These are phyloP conservation scores for Acanthamoeba lugdunensis DNA, from an alignment of 208 protist genomes.

Conservation along the genomic window DNA sequence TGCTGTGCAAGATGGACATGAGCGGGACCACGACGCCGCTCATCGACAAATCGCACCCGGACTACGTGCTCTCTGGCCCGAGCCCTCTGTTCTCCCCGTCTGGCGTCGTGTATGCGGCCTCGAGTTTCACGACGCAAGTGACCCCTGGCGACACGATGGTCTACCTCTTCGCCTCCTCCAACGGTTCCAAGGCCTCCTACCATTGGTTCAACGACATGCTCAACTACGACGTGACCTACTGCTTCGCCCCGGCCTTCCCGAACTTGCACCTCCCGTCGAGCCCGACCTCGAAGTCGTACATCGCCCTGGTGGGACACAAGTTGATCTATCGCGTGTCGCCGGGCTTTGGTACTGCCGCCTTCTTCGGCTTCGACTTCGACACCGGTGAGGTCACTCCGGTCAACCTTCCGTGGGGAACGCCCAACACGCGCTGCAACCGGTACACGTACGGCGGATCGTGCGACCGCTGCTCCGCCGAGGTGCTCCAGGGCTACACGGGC, in stretches of 20 bases:
- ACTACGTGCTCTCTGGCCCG: slow-evolving; percentile 9
- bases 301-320: not conserved
- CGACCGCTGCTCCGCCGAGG: slow-evolving; percentile 10
- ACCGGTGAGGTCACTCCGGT: slow-evolving; percentile 5
- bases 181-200: slow-evolving; percentile 14
- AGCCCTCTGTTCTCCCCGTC: slow-evolving; percentile 4
- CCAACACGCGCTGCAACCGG: slow-evolving; percentile 3
- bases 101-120: slow-evolving; percentile 16
- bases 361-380: slow-evolving; percentile 35
- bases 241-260: slow-evolving; percentile 25
- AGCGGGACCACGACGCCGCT: slow-evolving; percentile 21
- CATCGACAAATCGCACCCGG: slow-evolving; percentile 14
- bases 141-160: slow-evolving; percentile 10
- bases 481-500: slow-evolving; percentile 22
- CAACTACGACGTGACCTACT: slow-evolving; percentile 22
- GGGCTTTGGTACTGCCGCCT: slow-evolving; percentile 23
- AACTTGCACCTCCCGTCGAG: slow-evolving; percentile 40
- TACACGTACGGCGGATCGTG: slow-evolving; percentile 14
- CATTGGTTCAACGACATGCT: slow-evolving; percentile 39
- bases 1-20: slow-evolving; percentile 37
- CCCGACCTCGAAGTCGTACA: not conserved
- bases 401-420: slow-evolving; percentile 19
- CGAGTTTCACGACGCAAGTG: not conserved
- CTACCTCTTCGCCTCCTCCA: slow-evolving; percentile 28
- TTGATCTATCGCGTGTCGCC: slow-evolving; percentile 6